Conservation (phyloP, 345 rosid genomes). For the Xanthoceras sorbifolium region DNA sequence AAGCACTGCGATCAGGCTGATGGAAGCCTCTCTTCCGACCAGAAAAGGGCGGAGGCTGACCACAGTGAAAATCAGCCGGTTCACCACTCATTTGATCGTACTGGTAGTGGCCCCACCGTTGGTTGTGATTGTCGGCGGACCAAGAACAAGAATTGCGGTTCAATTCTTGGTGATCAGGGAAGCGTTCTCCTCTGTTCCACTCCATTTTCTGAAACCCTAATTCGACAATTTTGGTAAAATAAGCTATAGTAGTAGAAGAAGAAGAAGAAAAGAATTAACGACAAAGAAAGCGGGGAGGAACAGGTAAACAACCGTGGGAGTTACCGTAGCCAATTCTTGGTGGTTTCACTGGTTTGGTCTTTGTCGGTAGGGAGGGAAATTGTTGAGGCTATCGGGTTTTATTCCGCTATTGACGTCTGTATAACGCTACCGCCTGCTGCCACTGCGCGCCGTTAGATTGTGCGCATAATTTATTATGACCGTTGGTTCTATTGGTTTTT, state of each 20-base stretch:
- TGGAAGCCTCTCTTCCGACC: constrained; percentile 52
- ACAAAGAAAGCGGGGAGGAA: neutral
- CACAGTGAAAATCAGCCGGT: constrained; percentile 31
- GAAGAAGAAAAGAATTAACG: neutral
- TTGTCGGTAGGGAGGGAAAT: neutral
- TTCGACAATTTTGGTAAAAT: neutral
- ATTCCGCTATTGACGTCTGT: neutral
- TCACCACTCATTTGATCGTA: constrained; percentile 39
- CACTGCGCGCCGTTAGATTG: too few species aligned
- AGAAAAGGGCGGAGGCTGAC: constrained; percentile 24
- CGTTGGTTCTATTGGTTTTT: neutral
- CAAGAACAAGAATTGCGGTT: constrained; percentile 31
- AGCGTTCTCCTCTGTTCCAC: constrained; percentile 27
- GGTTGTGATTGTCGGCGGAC: constrained; percentile 18
- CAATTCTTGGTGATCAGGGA: constrained; percentile 30
- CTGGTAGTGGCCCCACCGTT: constrained; percentile 28
- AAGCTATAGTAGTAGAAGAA: neutral
- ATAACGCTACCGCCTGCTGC: too few species aligned
- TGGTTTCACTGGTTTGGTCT: neutral
- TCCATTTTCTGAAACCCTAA: constrained; percentile 33
- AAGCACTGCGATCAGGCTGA: constrained; percentile 29
- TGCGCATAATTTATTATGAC: neutral
- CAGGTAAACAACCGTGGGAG: neutral
- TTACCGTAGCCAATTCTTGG: neutral
- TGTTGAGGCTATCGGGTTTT: neutral